Conservation (phyloP, 2,329 filamentous ascomycete genomes). For the Torrubiellomyces zombiae region DNA sequence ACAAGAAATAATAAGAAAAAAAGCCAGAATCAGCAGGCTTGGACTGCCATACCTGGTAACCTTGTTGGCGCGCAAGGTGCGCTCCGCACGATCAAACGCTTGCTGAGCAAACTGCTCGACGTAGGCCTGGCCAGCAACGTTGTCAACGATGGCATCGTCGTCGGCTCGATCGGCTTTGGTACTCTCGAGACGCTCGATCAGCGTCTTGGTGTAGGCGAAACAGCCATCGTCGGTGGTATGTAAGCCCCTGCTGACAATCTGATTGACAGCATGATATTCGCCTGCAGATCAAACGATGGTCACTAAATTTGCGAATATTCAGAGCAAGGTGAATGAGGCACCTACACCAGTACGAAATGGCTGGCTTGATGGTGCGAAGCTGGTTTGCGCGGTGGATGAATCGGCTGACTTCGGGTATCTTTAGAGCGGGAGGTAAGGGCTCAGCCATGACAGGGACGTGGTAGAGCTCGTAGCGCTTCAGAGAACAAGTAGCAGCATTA, state of each 20-base stretch:
- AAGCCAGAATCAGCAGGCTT: not conserved
- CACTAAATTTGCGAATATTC: not conserved
- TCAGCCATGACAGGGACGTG: slow-evolving; percentile 44
- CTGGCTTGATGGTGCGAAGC: slow-evolving; percentile 69
- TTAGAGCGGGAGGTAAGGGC: slow-evolving; percentile 34
- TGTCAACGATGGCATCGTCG: slow-evolving; percentile 75
- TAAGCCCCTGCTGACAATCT: slow-evolving; percentile 67
- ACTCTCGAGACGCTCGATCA: slow-evolving; percentile 81
- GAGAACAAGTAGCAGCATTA: too few relatives aligned
- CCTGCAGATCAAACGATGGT: too few relatives aligned
- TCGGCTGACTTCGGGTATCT: slow-evolving; percentile 64
- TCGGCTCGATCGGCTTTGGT: slow-evolving; percentile 43
- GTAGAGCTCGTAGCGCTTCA: too few relatives aligned
- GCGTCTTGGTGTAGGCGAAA: slow-evolving; percentile 58
- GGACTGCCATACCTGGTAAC: slow-evolving; percentile 48
- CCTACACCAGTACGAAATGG: slow-evolving; percentile 90
- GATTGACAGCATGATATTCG: slow-evolving; percentile 84
- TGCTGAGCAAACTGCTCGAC: slow-evolving; percentile 88
- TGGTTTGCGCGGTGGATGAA: slow-evolving; percentile 75
- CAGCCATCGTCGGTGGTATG: slow-evolving; percentile 67
- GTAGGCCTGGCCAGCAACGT: slow-evolving; percentile 74
- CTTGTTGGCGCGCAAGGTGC: slow-evolving; percentile 65
- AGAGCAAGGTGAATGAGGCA: slow-evolving; percentile 7
- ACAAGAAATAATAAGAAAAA: not conserved
- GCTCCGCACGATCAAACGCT: slow-evolving; percentile 71